Base-by-base conservation (phyloP, 2,329 filamentous ascomycete species). In the Blastomyces gilchristii region DNA sequence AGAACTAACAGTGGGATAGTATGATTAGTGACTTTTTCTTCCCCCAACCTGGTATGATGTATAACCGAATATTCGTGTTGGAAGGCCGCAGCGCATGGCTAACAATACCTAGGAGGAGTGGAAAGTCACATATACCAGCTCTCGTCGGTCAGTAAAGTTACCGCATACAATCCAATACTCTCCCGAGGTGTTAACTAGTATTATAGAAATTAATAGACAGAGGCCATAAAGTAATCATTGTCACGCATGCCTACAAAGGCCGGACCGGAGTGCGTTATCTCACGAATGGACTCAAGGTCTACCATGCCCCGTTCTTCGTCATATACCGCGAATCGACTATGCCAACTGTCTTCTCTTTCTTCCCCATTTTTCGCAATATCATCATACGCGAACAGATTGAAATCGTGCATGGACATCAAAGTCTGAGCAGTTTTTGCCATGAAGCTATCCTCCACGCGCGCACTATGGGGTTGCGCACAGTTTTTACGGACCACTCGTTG, bases 1-100 rank as follows among this genome's bases (percentile, higher is more conserved):
- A 57, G 59, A 63, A 58, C 67, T 74, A 62, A 75, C 69, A 64
- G 11, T 34, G 1, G 14, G 63, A 14, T 68, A 86, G 84, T 64
- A 99, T 99, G 94, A 90, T 97, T 75, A 92, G 93, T 83, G 94
- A 99, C 81, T 97, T 96, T 83, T 99, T 99, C 86, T 99, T 95
- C 74, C 94, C 94, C 16, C 93, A 97, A 72, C 93, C 94, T 61
- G 92, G 81, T 81, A 73, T 61, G 76, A 62, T 28, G 12, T 18
- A 47, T 34, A 12, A n/a, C 45, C 31, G 37, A 45, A 31, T 56
- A 25, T 49, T 61, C 14, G n/a, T 25, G 34, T 16, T 18, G 16
- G n/a, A 9, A 0, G 18, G 57, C 14, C 12, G 7, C 25, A 59
- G 1, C 39, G 58, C 9, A 68, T 73, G 37, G 71, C 49, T 18